phyloP scores from a whole-genome alignment of 1,284 basidiomycete species.

The Cutaneotrichosporon sp. region DNA sequence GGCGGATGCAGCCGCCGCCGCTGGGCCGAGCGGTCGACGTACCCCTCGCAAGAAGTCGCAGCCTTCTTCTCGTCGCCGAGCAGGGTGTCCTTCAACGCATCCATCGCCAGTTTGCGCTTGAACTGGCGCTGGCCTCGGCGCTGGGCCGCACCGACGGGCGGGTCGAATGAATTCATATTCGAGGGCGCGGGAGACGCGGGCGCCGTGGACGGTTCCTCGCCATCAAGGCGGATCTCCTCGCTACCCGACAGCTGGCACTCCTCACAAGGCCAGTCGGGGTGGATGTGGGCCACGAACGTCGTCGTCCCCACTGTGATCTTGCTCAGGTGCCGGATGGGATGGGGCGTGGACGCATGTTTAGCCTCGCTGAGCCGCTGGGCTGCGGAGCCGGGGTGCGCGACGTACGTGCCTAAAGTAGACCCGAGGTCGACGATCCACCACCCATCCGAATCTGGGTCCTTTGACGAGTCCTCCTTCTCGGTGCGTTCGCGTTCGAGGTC shows the following conservation, averaged over 20 bases:
- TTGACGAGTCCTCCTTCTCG: neutral
- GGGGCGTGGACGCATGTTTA: conserved; percentile 34
- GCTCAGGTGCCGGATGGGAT: conserved; percentile 29
- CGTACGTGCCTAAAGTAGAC: conserved; percentile 46
- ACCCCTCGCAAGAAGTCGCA: conserved; percentile 1
- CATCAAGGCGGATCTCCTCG: conserved; percentile 36
- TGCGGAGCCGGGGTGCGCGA: conserved; percentile 20
- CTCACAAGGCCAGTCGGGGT: conserved; percentile 44
- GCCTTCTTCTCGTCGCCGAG: conserved; percentile 20
- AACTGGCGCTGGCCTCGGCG: conserved; percentile 10
- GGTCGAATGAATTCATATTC: too few species aligned
- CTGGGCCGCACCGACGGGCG: conserved; percentile 1
- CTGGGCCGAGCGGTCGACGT: conserved; percentile 42
- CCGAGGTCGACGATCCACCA: conserved; percentile 47
- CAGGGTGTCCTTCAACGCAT: conserved; percentile 26
- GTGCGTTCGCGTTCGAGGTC: too few species aligned
- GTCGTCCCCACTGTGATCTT: conserved; percentile 36
- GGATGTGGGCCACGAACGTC: conserved; percentile 39
- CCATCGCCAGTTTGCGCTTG: conserved; percentile 31
- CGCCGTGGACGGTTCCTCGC: too few species aligned
- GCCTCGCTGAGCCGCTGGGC: conserved; percentile 25
- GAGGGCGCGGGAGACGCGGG: neutral
- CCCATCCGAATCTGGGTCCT: conserved; percentile 13
- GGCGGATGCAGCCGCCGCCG: conserved; percentile 28
- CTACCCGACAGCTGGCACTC: conserved; percentile 30